Conservation (phyloP, 208 protist genomes). For the Trypanosoma grayi region DNA sequence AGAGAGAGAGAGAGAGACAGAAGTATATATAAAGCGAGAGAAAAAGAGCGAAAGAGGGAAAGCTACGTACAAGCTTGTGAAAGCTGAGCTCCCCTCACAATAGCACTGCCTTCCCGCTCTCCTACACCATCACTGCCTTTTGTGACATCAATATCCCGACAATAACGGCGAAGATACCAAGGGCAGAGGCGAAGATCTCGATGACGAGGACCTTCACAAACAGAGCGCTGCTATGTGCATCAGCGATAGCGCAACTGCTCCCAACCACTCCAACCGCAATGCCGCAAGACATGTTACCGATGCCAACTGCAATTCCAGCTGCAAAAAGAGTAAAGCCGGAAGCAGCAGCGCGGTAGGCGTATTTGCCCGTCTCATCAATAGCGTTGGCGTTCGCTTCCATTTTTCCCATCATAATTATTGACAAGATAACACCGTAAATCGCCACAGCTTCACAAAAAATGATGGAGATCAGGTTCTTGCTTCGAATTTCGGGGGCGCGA, state of each 20-base stretch:
- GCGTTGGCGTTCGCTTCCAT: slow-evolving; percentile 58
- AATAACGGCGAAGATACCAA: slow-evolving; percentile 98
- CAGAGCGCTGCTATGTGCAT: slow-evolving; percentile 92
- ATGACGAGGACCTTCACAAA: slow-evolving; percentile 98
- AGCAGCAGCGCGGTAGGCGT: slow-evolving; percentile 42
- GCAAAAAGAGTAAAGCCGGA: slow-evolving; percentile 94
- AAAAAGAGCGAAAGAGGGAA: neutral
- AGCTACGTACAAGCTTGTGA: slow-evolving; percentile 8
- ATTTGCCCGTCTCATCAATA: slow-evolving; percentile 38
- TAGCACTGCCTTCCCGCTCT: neutral
- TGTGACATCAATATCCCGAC: slow-evolving; percentile 95
- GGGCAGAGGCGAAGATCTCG: slow-evolving; percentile 97
- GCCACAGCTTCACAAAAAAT: slow-evolving; percentile 99
- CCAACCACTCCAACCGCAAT: slow-evolving; percentile 96
- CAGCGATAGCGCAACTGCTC: slow-evolving; percentile 94
- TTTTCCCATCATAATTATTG: slow-evolving; percentile 97
- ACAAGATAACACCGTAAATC: slow-evolving; percentile 99
- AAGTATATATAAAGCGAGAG: slow-evolving; percentile 23
- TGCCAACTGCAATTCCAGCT: slow-evolving; percentile 93
- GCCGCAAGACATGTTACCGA: slow-evolving; percentile 96
- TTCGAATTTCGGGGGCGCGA: slow-evolving; percentile 84
- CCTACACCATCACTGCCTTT: slow-evolving; percentile 76
- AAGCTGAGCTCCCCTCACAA: neutral
- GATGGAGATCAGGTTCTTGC: slow-evolving; percentile 95
- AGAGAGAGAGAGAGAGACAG: neutral